Conservation (phyloP, 768 basidiomycete genomes). For the Rossbeevera mucosa region DNA sequence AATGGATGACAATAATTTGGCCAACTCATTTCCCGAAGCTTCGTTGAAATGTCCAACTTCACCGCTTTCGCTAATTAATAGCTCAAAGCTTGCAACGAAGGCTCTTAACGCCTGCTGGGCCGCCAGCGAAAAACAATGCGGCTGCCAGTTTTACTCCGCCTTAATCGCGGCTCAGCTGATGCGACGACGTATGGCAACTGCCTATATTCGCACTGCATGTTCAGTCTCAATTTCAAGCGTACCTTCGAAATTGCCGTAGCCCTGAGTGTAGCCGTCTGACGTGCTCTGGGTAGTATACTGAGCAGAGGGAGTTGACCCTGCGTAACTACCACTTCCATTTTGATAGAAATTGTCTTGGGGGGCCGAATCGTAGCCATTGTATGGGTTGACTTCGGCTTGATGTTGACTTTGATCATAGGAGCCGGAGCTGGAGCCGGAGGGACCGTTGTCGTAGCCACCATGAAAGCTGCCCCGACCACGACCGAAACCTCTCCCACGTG, state of each 20-base stretch:
- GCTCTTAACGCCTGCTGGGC: conserved; percentile 30
- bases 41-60: conserved; percentile 33
- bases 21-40: conserved; percentile 28
- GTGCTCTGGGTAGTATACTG: conserved; percentile 47
- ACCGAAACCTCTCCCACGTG: conserved; percentile 45
- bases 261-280: conserved; percentile 51
- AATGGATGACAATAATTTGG: conserved; percentile 14
- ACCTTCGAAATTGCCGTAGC: conserved; percentile 75
- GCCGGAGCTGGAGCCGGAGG: conserved; percentile 34
- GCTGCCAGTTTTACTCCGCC: conserved; percentile 48
- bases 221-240: conserved; percentile 73
- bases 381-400: conserved; percentile 58
- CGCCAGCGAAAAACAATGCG: conserved; percentile 20
- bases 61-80: conserved; percentile 45
- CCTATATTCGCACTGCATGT: conserved; percentile 40
- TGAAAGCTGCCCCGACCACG: conserved; percentile 55
- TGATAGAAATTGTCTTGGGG: conserved; percentile 65
- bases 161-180: conserved; percentile 42
- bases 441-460: conserved; percentile 50
- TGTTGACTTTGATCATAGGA: conserved; percentile 65
- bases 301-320: conserved; percentile 43
- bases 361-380: conserved; percentile 63
- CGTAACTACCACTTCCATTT: conserved; percentile 59
- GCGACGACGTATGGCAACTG: conserved; percentile 31
- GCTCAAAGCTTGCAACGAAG: conserved; percentile 43